Base-by-base conservation (phyloP, 768 basidiomycete species). In the Imleria badia region DNA sequence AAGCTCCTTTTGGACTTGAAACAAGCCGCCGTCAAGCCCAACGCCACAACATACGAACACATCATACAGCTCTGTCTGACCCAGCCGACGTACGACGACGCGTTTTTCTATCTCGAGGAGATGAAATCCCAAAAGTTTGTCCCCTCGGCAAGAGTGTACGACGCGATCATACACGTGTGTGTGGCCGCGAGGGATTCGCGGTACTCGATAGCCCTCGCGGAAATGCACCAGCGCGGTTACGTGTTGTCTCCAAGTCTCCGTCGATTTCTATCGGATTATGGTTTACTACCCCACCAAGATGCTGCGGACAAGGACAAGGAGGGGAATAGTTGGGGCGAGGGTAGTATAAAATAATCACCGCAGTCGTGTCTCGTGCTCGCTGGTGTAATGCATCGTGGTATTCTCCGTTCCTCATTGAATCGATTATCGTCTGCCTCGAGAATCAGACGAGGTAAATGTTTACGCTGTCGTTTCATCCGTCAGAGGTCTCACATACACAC, bases 81-180 rank as follows among this genome's bases (percentile, higher is more conserved):
- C 0, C 86, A 89, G 63, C 69, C 80, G 9, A 76, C 74, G 3
- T 95, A 92, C 69, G 91, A 94, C 64, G 90, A 92, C 56, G 90
- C 91, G 0, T 94, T 94, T 73, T 86, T 84, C 65, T 93, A 91
- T 70, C 78, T 96, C 31, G 91, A 94, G 67, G 87, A 90, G 74
- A 91, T 92, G 88, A 94, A 94, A 69, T 71, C 76, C 1, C 78
- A 78, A 34, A 75, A 75, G 10, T 74, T 82, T 61, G 62, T 74
- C n/a, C 90, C 92, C 1, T 67, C 80, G 11, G 62, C 62, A 23
- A 62, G 64, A 2, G 70, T 86, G 30, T 94, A 94, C 70, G 76
- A 80, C 33, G 73, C 74, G 2, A 72, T 94, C 53, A 71, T 86
- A 40, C 73, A 75, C 43, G 85, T 78, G 61, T 92, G 89, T 61